Percentiles rank a stretch among this genome's conserved stretches.
Conservation (phyloP, 176 grass and related monocot species). For the Poa pratensis region DNA sequence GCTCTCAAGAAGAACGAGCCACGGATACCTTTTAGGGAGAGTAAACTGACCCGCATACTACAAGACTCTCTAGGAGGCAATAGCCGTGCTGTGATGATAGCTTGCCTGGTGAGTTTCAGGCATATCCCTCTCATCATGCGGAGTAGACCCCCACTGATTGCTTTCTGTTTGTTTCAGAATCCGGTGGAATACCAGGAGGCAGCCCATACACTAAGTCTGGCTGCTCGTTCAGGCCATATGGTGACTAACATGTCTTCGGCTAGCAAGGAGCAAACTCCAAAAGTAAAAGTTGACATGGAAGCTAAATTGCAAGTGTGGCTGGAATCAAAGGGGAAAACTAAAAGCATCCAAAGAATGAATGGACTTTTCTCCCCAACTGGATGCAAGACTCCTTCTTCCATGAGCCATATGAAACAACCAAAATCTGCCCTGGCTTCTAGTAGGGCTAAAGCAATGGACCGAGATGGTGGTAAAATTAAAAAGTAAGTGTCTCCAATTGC, state of each 20-base stretch:
- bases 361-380: conserved; percentile 60
- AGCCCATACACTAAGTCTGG: conserved; percentile 74
- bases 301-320: conserved; percentile 82
- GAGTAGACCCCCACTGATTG: neutral
- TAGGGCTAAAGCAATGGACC: conserved; percentile 54
- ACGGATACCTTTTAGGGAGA: conserved; percentile 82
- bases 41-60: conserved; percentile 89
- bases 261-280: conserved; percentile 74
- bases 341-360: conserved; percentile 65
- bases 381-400: conserved; percentile 57
- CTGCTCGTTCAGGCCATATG: conserved; percentile 74
- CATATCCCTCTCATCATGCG: neutral
- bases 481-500: conserved; percentile 60
- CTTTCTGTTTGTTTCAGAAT: conserved; percentile 62
- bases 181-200: conserved; percentile 84
- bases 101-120: conserved; percentile 68
- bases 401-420: conserved; percentile 55
- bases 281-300: conserved; percentile 90
- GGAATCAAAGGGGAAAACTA: conserved; percentile 85
- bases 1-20: conserved; percentile 78
- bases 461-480: conserved; percentile 55
- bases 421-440: conserved; percentile 47
- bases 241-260: conserved; percentile 53
- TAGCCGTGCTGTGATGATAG: conserved; percentile 77
- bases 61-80: conserved; percentile 90